Evolutionary conservation across 805 yeast species (phyloP), one percentile per base, ranked within the genome.

Genomic region (Lipomyces kockii): DNA sequence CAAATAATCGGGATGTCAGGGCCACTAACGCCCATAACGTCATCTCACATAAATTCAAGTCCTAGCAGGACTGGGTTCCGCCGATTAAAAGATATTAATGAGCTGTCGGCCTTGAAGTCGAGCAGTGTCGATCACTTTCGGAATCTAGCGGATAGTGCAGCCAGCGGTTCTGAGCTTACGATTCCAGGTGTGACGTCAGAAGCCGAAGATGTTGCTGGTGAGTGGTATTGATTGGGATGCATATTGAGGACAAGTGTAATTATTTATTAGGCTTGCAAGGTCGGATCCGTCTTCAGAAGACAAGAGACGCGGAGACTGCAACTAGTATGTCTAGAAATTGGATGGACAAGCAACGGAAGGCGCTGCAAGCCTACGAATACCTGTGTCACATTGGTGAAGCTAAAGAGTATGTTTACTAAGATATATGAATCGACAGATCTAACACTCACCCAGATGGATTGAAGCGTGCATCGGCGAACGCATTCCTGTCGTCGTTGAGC

Each of bases 381-480:
- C 80, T 91, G 56, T 91, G 97, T 77, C 86, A 94, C 68, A 87
- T 91, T 11, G 86, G 85, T 49, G 95, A 91, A 75, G 91, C 92
- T n/a, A 90, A 89, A 74, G 82, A 82, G 74, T 75, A 66, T 56
- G 74, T 73, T 17, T 20, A 14, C 6, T 17, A 43, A 8, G 5
- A n/a, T 11, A 52, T 8, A n/a, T 22, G 7, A 29, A 22, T 22
- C 1, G 55, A 29, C 9, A 3, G 55, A 27, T 43, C 59, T 63
- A 53, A 64, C 60, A 7, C 17, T n/a, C 22, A 49, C 20, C 14
- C 39, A 75, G 78, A 65, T 91, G 97, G 97, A 84, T 91, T 51
- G 91, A 89, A 77, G 76, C 78, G 12, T 83, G 90, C 14, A 81
- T 89, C 17, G 83, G 80, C 2, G 90, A 88, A 71, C 78, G 78